Evolutionary conservation across 2,329 filamentous ascomycete species (phyloP).

Genomic region (Xylaria sp.): DNA sequence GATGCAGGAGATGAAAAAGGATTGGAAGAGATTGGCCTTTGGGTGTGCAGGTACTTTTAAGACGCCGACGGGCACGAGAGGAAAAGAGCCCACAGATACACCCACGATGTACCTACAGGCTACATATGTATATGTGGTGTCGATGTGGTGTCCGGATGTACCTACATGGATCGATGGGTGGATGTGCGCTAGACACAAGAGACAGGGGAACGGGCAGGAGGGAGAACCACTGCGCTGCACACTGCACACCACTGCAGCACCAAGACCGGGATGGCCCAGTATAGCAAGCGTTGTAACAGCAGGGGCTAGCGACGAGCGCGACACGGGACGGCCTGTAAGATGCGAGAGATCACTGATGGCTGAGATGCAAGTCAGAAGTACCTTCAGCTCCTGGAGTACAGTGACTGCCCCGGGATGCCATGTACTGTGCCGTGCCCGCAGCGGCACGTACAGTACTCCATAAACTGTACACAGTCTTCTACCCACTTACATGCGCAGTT

Average conservation of each 20-base stretch:
- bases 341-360: slow-evolving; percentile 38
- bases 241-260: slow-evolving; percentile 35
- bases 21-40: slow-evolving; percentile 62
- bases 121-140: slow-evolving; percentile 16
- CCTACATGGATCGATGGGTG: slow-evolving; percentile 27
- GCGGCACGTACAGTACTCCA: not conserved
- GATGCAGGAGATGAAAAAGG: slow-evolving; percentile 65
- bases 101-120: slow-evolving; percentile 31
- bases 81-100: slow-evolving; percentile 38
- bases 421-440: slow-evolving; percentile 10
- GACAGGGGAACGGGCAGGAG: slow-evolving; percentile 21
- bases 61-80: slow-evolving; percentile 48
- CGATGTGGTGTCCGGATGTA: slow-evolving; percentile 20
- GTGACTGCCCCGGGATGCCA: not conserved
- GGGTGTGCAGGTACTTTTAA: slow-evolving; percentile 56
- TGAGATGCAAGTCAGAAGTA: slow-evolving; percentile 41
- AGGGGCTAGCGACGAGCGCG: slow-evolving; percentile 38
- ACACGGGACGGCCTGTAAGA: slow-evolving; percentile 41
- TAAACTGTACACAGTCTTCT: not conserved
- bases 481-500: not conserved
- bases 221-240: slow-evolving; percentile 35
- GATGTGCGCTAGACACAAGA: slow-evolving; percentile 24
- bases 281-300: slow-evolving; percentile 30
- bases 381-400: slow-evolving; percentile 28
- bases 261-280: slow-evolving; percentile 37